Base-by-base conservation (phyloP, 176 grass and related monocot species). In the Otatea glauca region DNA sequence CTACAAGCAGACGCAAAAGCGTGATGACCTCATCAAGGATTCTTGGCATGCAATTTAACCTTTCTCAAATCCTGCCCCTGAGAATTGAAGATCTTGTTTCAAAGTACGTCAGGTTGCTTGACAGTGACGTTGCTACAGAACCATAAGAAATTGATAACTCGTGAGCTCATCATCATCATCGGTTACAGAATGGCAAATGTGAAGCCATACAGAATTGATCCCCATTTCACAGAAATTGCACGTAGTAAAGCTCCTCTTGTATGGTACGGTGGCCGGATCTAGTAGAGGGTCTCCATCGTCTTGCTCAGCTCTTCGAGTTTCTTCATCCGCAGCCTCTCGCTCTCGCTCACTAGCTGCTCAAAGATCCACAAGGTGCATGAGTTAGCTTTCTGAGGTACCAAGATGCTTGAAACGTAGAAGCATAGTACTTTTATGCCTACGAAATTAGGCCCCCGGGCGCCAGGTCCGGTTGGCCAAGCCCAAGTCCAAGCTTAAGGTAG, bases 271-370 rank as follows among this genome's bases (percentile, higher is more conserved):
- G 61, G 49, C 35, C 66, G 67, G 67, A 5, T 12, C 80, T 88
- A 88, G 74, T 72, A 88, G 2, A 88, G 74, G 9, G 80, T 35
- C 55, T 88, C 73, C 53, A 88, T 72, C 16, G 73, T 88, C 66
- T 88, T 88, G 80, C 77, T 88, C 7, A 88, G 66, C 74, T 88
- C 86, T 54, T 88, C 86, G 0, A 88, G 80, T 74, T 83, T 88
- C 74, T 78, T 88, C 86, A 88, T 88, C 73, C 80, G 65, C 43
- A 88, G 65, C 66, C 55, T 71, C 80, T 88, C 80, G 24, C 86
- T 88, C 59, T 88, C 80, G 55, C 80, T 6, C 38, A 88, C 86
- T 2, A 88, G 80, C 86, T 88, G 74, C 55, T 21, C 58, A 71
- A 61, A 29, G 35, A 39, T 5, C 14, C 2, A 13, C 0, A 65